A percentile compares a stretch with the other conserved stretches of the same genome.
Evolutionary conservation across 495 filamentous ascomycete genomes (phyloP).

Genomic region (Astrothelium macrocarpum): DNA sequence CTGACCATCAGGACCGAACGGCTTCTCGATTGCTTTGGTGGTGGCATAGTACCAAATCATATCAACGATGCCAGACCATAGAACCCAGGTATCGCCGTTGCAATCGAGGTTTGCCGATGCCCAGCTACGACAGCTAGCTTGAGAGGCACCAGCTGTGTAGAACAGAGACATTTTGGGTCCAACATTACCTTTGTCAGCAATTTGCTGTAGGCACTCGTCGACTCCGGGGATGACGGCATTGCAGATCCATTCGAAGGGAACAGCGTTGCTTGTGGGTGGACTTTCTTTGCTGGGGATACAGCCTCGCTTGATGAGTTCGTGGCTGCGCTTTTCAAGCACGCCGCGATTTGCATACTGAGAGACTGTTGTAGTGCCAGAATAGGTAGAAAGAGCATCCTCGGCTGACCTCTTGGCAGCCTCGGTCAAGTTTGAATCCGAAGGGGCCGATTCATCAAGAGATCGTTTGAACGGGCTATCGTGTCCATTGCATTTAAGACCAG

Average conservation of each 20-base stretch:
- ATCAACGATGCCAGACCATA: not conserved
- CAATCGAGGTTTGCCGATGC: not conserved
- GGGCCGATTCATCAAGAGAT: not conserved
- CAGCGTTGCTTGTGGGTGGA: not conserved
- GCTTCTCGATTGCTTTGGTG: not conserved
- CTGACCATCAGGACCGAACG: not conserved
- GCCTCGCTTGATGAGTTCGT: not conserved
- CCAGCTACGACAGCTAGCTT: not conserved
- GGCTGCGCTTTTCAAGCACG: not conserved
- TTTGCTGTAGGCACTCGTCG: not conserved
- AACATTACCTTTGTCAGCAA: not conserved
- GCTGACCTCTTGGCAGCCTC: not conserved
- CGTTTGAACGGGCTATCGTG: not conserved
- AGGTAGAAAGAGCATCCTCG: not conserved
- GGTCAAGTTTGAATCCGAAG: not conserved
- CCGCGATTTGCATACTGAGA: not conserved
- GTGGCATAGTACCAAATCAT: not conserved
- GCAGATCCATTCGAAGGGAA: not conserved
- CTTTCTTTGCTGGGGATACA: not conserved
- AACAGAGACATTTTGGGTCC: not conserved
- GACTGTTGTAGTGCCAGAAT: not conserved
- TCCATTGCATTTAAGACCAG: not conserved
- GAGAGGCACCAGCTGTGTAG: not conserved
- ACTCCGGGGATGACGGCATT: not conserved
- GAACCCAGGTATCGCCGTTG: not conserved